These are phyloP conservation scores for Geosmithia flava DNA, from an alignment of 2,329 filamentous ascomycete genomes.

Conservation along the genomic window DNA sequence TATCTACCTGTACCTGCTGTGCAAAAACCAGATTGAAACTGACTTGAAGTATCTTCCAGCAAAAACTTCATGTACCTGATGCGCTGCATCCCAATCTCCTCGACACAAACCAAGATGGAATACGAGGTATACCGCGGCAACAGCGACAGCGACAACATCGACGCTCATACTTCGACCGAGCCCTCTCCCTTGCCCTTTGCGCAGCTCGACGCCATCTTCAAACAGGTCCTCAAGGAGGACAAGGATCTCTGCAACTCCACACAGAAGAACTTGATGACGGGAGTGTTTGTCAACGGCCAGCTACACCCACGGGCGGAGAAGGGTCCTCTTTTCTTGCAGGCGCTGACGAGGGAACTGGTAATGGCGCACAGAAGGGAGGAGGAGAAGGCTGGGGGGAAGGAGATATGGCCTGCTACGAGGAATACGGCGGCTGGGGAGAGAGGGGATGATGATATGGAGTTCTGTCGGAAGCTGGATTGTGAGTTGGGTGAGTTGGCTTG, in stretches of 20 bases:
- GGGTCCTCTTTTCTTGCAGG: conserved; percentile 45
- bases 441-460: too few species aligned
- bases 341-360: conserved; percentile 32
- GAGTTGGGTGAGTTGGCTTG: too few species aligned
- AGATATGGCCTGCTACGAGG: too few species aligned
- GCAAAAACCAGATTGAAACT: neutral
- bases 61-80: conserved; percentile 55
- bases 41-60: conserved; percentile 12
- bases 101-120: conserved; percentile 39
- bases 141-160: conserved; percentile 42
- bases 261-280: conserved; percentile 48
- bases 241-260: conserved; percentile 47
- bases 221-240: conserved; percentile 52
- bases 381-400: conserved; percentile 15
- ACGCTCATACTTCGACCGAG: too few species aligned
- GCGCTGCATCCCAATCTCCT: conserved; percentile 42
- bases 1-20: neutral
- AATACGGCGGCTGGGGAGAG: too few species aligned
- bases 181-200: too few species aligned
- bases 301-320: conserved; percentile 50
- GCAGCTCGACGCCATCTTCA: conserved; percentile 46
- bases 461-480: too few species aligned
- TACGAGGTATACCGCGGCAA: conserved; percentile 54
- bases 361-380: conserved; percentile 33
- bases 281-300: conserved; percentile 50